Evolutionary conservation across 2,329 filamentous ascomycete species (phyloP).

Genomic region (Colletotrichum sp.): DNA sequence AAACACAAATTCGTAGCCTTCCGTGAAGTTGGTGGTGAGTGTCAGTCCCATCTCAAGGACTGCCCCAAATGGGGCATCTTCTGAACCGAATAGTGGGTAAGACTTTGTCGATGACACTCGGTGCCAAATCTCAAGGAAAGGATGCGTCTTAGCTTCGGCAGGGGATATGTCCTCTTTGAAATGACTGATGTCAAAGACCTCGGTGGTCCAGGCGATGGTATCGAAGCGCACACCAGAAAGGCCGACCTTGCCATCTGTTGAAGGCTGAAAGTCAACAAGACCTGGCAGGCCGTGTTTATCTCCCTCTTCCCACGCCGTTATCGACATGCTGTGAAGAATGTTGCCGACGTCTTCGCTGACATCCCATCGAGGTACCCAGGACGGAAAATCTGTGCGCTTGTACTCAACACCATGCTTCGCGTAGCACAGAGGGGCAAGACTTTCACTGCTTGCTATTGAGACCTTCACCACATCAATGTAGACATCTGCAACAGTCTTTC

Average conservation of each 20-base stretch:
- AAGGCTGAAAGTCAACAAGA: background rate
- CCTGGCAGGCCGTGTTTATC: background rate
- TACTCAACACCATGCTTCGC: background rate
- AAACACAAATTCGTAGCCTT: background rate
- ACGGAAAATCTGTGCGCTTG: background rate
- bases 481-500: background rate
- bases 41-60: background rate
- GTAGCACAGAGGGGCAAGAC: background rate
- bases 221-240: background rate
- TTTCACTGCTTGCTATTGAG: background rate
- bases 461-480: background rate
- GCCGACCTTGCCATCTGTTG: background rate
- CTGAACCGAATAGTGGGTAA: background rate
- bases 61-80: background rate
- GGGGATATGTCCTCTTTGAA: background rate
- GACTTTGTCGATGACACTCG: background rate
- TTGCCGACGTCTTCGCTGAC: background rate
- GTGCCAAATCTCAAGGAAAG: background rate
- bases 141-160: background rate
- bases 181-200: background rate
- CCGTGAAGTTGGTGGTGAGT: background rate
- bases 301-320: background rate
- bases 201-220: background rate
- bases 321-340: background rate
- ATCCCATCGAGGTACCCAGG: background rate